Conservation (phyloP, 306 rosid genomes). For the Benincasa hispida region DNA sequence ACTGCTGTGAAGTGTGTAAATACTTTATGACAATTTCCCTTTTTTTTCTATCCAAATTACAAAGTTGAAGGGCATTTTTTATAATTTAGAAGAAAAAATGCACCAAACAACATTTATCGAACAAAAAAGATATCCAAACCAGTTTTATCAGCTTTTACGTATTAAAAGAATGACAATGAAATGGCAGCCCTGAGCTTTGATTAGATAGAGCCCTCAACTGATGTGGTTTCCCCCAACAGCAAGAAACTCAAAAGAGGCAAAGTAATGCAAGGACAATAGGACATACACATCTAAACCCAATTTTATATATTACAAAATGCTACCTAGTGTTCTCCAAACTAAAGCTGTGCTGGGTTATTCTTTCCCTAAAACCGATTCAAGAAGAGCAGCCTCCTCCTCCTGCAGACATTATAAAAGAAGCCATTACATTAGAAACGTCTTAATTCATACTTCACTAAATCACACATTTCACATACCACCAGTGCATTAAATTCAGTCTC, state of each 20-base stretch:
- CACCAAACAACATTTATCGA: neutral
- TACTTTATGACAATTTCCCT: too few species aligned
- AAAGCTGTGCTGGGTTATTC: conserved; percentile 12
- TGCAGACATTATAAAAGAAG: conserved; percentile 14
- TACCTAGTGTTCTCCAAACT: neutral
- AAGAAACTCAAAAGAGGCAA: neutral
- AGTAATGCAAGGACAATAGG: neutral
- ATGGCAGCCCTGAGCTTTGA: neutral
- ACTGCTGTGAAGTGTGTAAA: too few species aligned
- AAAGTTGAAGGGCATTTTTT: too few species aligned
- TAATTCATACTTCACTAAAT: neutral
- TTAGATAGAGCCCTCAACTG: neutral
- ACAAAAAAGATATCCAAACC: neutral
- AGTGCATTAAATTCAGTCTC: conserved; percentile 94
- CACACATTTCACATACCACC: conserved; percentile 48
- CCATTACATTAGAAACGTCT: conserved; percentile 1
- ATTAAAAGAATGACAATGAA: neutral
- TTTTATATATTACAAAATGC: neutral
- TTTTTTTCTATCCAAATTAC: too few species aligned
- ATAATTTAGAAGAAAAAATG: too few species aligned
- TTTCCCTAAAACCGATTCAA: conserved; percentile 62
- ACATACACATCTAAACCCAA: neutral
- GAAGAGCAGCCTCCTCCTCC: conserved; percentile 94
- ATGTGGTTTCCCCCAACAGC: neutral
- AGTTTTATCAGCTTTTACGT: neutral